Evolutionary conservation across 2,329 filamentous ascomycete species (phyloP).

Genomic region (Aureobasidium zeae): DNA sequence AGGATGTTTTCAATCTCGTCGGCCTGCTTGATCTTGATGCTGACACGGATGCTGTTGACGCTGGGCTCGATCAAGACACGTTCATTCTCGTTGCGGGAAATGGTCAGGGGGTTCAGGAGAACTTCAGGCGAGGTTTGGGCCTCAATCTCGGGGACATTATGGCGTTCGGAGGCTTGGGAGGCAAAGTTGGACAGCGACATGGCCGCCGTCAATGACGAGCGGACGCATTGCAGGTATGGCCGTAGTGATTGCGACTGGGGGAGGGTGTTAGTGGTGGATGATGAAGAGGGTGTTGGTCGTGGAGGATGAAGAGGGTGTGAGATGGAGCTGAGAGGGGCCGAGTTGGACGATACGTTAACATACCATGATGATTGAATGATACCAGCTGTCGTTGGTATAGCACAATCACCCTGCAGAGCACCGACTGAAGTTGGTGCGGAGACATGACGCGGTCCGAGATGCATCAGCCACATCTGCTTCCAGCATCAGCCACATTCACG

Average conservation of each 20-base stretch:
- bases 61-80: conserved; percentile 91
- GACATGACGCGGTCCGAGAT: neutral
- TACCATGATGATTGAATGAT: neutral
- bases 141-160: conserved; percentile 97
- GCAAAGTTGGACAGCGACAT: conserved; percentile 95
- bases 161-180: conserved; percentile 88
- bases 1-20: conserved; percentile 98
- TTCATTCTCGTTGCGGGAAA: conserved; percentile 95
- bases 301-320: too few species aligned
- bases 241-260: conserved; percentile 88
- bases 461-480: neutral
- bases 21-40: conserved; percentile 98
- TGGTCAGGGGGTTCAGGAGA: conserved; percentile 77
- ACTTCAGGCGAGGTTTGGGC: conserved; percentile 88
- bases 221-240: conserved; percentile 92
- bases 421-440: neutral
- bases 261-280: neutral
- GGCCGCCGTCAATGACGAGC: conserved; percentile 85
- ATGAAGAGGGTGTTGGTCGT: too few species aligned
- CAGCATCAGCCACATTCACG: too few species aligned
- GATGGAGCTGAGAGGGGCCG: neutral
- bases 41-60: conserved; percentile 93
- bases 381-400: conserved; percentile 2
- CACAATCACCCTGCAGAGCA: neutral
- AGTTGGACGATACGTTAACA: neutral